A percentile compares a stretch with the other conserved stretches of the same genome.
These are phyloP conservation scores for Coemansia biformis DNA, from an alignment of 192 early-diverging fungal genomes.

Conservation along the genomic window DNA sequence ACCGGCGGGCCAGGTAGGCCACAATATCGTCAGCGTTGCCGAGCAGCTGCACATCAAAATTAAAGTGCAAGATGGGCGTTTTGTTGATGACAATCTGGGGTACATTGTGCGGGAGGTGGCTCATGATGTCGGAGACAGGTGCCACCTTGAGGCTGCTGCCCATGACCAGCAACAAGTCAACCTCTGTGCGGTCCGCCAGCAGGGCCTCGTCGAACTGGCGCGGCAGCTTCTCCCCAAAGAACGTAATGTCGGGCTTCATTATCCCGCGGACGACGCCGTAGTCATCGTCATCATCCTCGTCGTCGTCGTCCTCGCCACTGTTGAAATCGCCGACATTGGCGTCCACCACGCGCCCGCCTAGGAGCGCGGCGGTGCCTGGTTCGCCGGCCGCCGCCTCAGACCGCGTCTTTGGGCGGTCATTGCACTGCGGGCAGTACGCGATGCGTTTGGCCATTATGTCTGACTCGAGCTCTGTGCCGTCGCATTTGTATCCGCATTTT, in stretches of 20 bases:
- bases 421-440: conserved; percentile 72
- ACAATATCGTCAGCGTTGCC: conserved; percentile 85
- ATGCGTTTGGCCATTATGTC: conserved; percentile 73
- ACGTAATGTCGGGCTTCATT: conserved; percentile 96
- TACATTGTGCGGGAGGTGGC: conserved; percentile 70
- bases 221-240: conserved; percentile 93
- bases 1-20: conserved; percentile 63
- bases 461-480: conserved; percentile 73
- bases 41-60: conserved; percentile 84
- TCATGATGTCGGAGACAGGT: conserved; percentile 88
- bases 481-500: conserved; percentile 68
- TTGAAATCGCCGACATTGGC: not conserved
- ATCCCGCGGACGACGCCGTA: conserved; percentile 50
- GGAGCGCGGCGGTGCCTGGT: not conserved
- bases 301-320: conserved; percentile 18
- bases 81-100: conserved; percentile 92
- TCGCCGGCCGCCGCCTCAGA: not conserved
- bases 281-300: conserved; percentile 55
- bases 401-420: conserved; percentile 4
- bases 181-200: conserved; percentile 63
- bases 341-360: not conserved
- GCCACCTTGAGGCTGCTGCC: conserved; percentile 93
- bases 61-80: conserved; percentile 76
- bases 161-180: conserved; percentile 91
- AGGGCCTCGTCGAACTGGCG: conserved; percentile 71